phyloP scores from a whole-genome alignment of 805 yeast species.

The Priceomyces medius region DNA sequence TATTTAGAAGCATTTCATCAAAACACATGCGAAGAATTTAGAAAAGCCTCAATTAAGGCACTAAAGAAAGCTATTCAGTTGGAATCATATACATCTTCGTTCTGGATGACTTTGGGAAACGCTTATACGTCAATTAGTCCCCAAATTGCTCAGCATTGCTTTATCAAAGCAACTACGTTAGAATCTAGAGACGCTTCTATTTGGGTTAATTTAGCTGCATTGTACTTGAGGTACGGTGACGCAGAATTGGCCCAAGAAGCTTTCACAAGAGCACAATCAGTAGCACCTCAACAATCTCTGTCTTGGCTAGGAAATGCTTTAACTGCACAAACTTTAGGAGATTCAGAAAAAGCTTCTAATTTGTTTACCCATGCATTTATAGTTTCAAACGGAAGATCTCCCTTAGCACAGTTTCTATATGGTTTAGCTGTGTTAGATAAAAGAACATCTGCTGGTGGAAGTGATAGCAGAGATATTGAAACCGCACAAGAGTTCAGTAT shows the following conservation, averaged over 20 bases:
- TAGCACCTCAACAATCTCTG: slow-evolving; percentile 70
- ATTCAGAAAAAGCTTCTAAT: slow-evolving; percentile 48
- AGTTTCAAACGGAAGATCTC: slow-evolving; percentile 70
- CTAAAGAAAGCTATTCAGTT: slow-evolving; percentile 68
- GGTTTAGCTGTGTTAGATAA: slow-evolving; percentile 57
- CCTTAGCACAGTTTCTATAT: slow-evolving; percentile 68
- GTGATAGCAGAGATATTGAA: slow-evolving; percentile 54
- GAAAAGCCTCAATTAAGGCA: slow-evolving; percentile 53
- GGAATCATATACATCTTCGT: slow-evolving; percentile 66
- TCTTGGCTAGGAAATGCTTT: slow-evolving; percentile 91
- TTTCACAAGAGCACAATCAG: slow-evolving; percentile 69
- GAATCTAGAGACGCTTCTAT: slow-evolving; percentile 64
- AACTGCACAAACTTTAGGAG: slow-evolving; percentile 50
- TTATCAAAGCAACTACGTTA: slow-evolving; percentile 73
- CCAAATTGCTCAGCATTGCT: slow-evolving; percentile 86
- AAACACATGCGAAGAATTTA: slow-evolving; percentile 17
- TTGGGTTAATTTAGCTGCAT: slow-evolving; percentile 81
- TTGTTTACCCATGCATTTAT: slow-evolving; percentile 77
- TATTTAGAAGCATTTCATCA: slow-evolving; percentile 45
- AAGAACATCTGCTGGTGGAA: slow-evolving; percentile 37
- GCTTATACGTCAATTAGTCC: slow-evolving; percentile 65
- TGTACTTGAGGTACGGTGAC: slow-evolving; percentile 71
- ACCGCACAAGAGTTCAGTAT: slow-evolving; percentile 64
- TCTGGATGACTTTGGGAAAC: slow-evolving; percentile 84
- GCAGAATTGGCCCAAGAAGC: slow-evolving; percentile 70